Evolutionary conservation across 2,329 filamentous ascomycete genomes (phyloP).

Genomic region (Ramichloridium luteum): DNA sequence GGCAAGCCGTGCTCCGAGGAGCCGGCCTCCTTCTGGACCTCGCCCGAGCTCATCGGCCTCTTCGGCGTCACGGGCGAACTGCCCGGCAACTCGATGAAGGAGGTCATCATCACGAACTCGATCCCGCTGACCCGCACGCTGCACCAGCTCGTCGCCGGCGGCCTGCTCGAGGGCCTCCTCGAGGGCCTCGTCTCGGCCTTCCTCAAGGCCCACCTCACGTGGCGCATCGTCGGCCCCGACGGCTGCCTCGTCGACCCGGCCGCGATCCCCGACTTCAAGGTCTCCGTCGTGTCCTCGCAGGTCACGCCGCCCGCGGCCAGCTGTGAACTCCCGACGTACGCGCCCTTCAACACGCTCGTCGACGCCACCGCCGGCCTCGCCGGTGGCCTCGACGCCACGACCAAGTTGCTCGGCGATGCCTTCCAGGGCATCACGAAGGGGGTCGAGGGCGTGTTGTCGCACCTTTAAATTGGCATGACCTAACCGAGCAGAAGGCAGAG

Average conservation of each 20-base stretch:
- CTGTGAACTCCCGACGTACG: slow-evolving; percentile 15
- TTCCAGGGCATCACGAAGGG: neutral
- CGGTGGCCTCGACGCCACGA: slow-evolving; percentile 12
- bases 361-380: slow-evolving; percentile 17
- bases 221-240: slow-evolving; percentile 23
- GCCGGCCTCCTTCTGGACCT: slow-evolving; percentile 37
- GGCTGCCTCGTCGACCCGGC: slow-evolving; percentile 22
- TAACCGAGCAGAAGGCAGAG: no score
- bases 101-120: slow-evolving; percentile 26
- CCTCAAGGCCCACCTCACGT: slow-evolving; percentile 23
- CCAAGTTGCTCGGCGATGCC: neutral
- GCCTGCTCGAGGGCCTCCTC: slow-evolving; percentile 22
- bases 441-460: no score
- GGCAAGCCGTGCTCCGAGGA: slow-evolving; percentile 36
- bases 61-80: slow-evolving; percentile 35
- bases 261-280: slow-evolving; percentile 27
- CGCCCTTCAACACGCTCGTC: slow-evolving; percentile 14
- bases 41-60: slow-evolving; percentile 47
- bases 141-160: slow-evolving; percentile 21
- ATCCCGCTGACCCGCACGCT: slow-evolving; percentile 35
- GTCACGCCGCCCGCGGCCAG: slow-evolving; percentile 17
- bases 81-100: slow-evolving; percentile 4
- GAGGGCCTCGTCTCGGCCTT: slow-evolving; percentile 19
- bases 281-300: slow-evolving; percentile 28
- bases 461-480: no score